Evolutionary conservation across 2,329 filamentous ascomycete genomes (phyloP), one percentile per base, ranked within the genome.

Genomic region (Talaromyces sp.): DNA sequence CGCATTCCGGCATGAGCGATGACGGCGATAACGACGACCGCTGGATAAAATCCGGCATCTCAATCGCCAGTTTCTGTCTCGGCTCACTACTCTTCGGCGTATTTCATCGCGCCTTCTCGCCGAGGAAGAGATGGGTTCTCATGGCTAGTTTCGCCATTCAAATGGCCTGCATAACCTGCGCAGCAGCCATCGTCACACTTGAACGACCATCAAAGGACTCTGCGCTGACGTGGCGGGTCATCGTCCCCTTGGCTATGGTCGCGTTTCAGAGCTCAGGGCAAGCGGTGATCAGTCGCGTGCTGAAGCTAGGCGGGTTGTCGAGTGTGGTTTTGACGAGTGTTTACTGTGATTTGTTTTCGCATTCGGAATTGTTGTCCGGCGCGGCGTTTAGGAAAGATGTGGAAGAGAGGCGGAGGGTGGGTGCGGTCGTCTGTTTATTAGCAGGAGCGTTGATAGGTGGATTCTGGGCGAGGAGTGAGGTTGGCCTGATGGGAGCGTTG

Each of bases 191-290:
- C 58, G 79, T 87, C 2, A 83, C 81, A 0, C 74, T 80, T 73
- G 77, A 40, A 6, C 25, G 14, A 1, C 58, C 59, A 12, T 33
- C 50, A 0, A 42, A 25, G 4, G 8, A 37, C 58, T 6, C 11
- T 70, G 16, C 8, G 63, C 46, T 58, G 25, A 33, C 28, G 23
- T 89, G 86, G 85, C 77, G 81, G 3, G 85, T 89, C 3, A 79
- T 89, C 9, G 76, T 89, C 0, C 89, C 90, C 0, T 82, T 93
- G 50, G 86, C 84, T 0, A 77, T 91, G 7, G 81, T 92, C 5
- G 88, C 89, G 1, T 91, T 93, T 69, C 90, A 93, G 77, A 88
- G 86, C 66, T 88, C 88, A 61, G 91, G 90, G 0, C 90, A 93
- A 72, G 89, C 90, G 1, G 87, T 92, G n/a, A 85, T 85, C 0